Evolutionary conservation across 2,329 filamentous ascomycete genomes (phyloP).

Genomic region (Monosporascus sp.): DNA sequence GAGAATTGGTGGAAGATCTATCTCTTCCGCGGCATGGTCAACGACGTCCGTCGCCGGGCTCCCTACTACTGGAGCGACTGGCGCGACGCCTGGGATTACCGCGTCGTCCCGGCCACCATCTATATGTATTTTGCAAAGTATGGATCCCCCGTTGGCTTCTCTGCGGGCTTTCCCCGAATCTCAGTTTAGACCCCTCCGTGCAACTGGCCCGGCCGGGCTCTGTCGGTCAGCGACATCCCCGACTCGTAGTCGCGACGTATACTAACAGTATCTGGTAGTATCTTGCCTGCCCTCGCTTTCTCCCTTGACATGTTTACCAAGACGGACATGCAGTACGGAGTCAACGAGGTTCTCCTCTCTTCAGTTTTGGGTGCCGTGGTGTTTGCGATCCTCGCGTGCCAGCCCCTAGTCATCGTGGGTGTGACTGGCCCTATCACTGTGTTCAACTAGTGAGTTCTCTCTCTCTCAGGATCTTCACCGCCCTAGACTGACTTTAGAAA

Average conservation of each 20-base stretch:
- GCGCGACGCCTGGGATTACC: slow-evolving; percentile 85
- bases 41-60: slow-evolving; percentile 68
- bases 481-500: slow-evolving; percentile 1
- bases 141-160: slow-evolving; percentile 13
- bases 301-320: slow-evolving; percentile 92
- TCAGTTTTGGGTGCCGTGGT: slow-evolving; percentile 80
- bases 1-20: slow-evolving; percentile 67
- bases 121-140: slow-evolving; percentile 98
- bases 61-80: slow-evolving; percentile 82
- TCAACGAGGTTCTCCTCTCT: slow-evolving; percentile 85
- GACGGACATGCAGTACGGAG: slow-evolving; percentile 77
- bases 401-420: slow-evolving; percentile 85
- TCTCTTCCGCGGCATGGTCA: slow-evolving; percentile 73
- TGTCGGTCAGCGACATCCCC: too few species aligned
- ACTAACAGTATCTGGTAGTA: slow-evolving; percentile 46
- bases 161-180: too few species aligned
- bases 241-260: neutral
- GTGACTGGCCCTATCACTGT: slow-evolving; percentile 90
- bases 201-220: too few species aligned
- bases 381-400: slow-evolving; percentile 73
- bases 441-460: slow-evolving; percentile 69
- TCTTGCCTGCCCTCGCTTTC: slow-evolving; percentile 81
- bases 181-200: too few species aligned
- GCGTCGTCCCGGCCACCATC: slow-evolving; percentile 78
- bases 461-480: neutral